Evolutionary conservation across 257 asterid species (phyloP).

Genomic region (Osmanthus fragrans): DNA sequence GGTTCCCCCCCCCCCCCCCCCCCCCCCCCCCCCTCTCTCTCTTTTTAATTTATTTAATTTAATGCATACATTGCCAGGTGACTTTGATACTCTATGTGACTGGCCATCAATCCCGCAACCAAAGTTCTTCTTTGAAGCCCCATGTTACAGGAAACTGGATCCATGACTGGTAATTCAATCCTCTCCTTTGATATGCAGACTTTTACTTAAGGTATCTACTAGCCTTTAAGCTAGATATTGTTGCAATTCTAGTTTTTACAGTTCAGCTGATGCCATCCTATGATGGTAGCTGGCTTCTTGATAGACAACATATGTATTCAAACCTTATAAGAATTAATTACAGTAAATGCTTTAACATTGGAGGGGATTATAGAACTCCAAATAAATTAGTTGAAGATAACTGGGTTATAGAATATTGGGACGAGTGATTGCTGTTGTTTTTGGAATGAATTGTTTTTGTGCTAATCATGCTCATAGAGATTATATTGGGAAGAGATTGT

Average conservation of each 20-base stretch:
- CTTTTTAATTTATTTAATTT: not conserved
- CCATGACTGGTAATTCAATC: constrained; percentile 72
- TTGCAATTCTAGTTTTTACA: not conserved
- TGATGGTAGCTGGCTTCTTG: not conserved
- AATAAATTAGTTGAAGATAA: not conserved
- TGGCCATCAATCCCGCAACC: constrained; percentile 61
- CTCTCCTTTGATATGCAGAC: not conserved
- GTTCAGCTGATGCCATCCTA: not conserved
- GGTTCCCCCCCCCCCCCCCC: no score
- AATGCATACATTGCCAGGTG: constrained; percentile 49
- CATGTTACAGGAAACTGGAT: constrained; percentile 76
- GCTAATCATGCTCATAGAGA: not conserved
- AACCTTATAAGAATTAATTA: not conserved
- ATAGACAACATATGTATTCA: not conserved
- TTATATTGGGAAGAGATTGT: not conserved
- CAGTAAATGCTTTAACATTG: not conserved
- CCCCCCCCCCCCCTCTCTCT: no score
- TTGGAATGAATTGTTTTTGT: not conserved
- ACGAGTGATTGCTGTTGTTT: not conserved
- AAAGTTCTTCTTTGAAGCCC: constrained; percentile 85
- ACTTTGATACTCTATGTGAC: constrained; percentile 62
- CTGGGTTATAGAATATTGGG: not conserved
- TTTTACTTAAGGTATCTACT: not conserved
- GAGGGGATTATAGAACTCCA: not conserved
- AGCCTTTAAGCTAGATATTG: not conserved